These are phyloP conservation scores for Colletotrichum sp. DNA, from an alignment of 2,329 filamentous ascomycete species.

Conservation along the genomic window DNA sequence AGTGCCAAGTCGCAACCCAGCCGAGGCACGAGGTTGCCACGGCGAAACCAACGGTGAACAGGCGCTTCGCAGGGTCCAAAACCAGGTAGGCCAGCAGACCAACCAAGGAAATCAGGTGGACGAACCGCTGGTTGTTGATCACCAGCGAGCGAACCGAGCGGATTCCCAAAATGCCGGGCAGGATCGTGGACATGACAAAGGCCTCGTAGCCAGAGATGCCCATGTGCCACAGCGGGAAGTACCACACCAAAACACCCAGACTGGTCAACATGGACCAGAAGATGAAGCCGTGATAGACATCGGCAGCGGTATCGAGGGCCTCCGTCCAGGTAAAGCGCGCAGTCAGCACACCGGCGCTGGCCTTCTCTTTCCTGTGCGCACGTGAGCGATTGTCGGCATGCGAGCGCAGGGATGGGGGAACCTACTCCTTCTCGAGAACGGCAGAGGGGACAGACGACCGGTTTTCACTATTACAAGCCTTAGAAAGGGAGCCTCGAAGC, in stretches of 20 bases:
- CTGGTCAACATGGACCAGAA: conserved; percentile 97
- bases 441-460: conserved; percentile 50
- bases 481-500: conserved; percentile 40
- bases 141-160: conserved; percentile 71
- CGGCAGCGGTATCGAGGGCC: conserved; percentile 80
- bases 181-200: conserved; percentile 82
- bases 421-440: conserved; percentile 77
- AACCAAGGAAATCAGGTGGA: conserved; percentile 78
- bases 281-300: conserved; percentile 92
- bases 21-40: conserved; percentile 81
- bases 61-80: conserved; percentile 72
- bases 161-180: conserved; percentile 80
- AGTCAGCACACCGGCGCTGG: conserved; percentile 72
- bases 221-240: conserved; percentile 99
- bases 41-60: conserved; percentile 82
- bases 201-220: conserved; percentile 96
- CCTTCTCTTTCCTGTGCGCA: conserved; percentile 71
- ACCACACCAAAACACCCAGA: conserved; percentile 90
- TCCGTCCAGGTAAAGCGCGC: conserved; percentile 75
- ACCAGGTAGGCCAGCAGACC: conserved; percentile 84
- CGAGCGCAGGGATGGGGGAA: conserved; percentile 22
- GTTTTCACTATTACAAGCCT: conserved; percentile 50
- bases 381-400: neutral
- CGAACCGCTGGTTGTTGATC: conserved; percentile 69
- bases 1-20: conserved; percentile 83